These are phyloP conservation scores for Nectriaceae sp. DNA, from an alignment of 2,329 filamentous ascomycete genomes.

Conservation along the genomic window DNA sequence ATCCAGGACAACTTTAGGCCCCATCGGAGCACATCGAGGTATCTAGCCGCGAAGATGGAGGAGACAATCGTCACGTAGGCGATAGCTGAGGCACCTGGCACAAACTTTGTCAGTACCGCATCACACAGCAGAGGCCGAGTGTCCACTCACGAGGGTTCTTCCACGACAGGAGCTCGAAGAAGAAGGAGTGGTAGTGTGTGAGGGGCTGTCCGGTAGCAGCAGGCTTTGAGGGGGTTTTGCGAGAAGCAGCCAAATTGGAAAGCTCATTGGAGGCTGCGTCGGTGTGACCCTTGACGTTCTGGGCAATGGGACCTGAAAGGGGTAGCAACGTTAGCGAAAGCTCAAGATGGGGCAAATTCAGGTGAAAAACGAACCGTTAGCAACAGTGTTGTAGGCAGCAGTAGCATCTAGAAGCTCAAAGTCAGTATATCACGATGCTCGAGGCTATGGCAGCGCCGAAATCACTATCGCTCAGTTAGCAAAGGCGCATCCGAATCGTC, in stretches of 20 bases:
- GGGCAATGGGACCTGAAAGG: constrained; percentile 55
- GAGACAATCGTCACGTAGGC: constrained; percentile 60
- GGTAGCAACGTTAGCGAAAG: constrained; percentile 12
- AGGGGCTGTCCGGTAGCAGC: constrained; percentile 63
- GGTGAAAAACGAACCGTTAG: constrained; percentile 44
- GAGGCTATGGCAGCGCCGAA: background rate
- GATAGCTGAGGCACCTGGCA: constrained; percentile 62
- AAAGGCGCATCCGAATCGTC: constrained; percentile 15
- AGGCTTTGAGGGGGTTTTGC: constrained; percentile 53
- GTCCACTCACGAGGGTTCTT: constrained; percentile 62
- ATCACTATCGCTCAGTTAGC: constrained; percentile 24
- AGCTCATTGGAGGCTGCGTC: constrained; percentile 58
- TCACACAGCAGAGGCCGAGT: background rate
- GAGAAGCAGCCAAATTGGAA: constrained; percentile 58
- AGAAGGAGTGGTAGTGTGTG: constrained; percentile 72
- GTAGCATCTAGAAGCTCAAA: constrained; percentile 43
- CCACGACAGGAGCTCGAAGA: constrained; percentile 69
- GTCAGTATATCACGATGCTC: constrained; percentile 32
- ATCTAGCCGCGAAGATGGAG: constrained; percentile 64
- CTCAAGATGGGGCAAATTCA: background rate
- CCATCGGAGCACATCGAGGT: constrained; percentile 67
- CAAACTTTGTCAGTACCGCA: constrained; percentile 16
- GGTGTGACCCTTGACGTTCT: constrained; percentile 58
- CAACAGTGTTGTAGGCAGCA: constrained; percentile 49
- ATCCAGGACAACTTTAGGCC: constrained; percentile 67